Base-by-base conservation (phyloP, 73 alveolate genomes). In the Stentor coeruleus region DNA sequence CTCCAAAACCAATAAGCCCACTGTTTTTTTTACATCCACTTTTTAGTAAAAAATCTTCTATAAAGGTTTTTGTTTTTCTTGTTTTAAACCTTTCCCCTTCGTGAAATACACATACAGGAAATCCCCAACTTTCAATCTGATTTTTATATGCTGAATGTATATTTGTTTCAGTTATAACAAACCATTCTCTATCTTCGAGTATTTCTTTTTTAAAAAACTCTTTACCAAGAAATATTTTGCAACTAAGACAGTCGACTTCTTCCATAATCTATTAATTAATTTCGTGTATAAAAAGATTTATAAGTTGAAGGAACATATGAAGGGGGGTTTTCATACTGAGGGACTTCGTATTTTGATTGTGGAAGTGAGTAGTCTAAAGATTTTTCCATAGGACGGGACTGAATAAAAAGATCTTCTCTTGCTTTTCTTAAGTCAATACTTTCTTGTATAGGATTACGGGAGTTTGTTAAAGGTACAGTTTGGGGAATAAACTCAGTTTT, bases 1-100 rank as follows among this genome's bases (percentile, higher is more conserved):
- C 92, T 2, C 92, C 92, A 2, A 85, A 58, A 30, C 73, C 85
- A 11, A 77, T 58, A n/a, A 77, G 77, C 3, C 39, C 38, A 40
- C 58, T 39, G 3, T 37, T 37, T 58, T 77, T 77, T 39, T 33
- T 35, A 28, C 85, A 77, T 3, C 39, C 14, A 11, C 39, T 37
- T 41, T 11, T 3, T n/a, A 77, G 38, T n/a, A 77, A 4, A n/a
- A 77, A 77, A 80, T 77, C 85, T 58, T 77, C 85, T 35, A 77
- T 11, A 20, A 6, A 33, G 11, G 0, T 26, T 37, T 77, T 77
- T 58, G 76, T 15, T 80, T 77, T 80, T 26, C 85, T 33, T 35
- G 85, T 33, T n/a, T 77, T 77, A 20, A 4, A 30, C 38, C n/a
- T 39, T 38, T 77, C 85, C 33, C 85, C 85, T 3, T n/a, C 4